A percentile compares a stretch with the other conserved stretches of the same genome.
Conservation (phyloP, 192 early-diverging fungal species). For the Entomortierella beljakovae region DNA sequence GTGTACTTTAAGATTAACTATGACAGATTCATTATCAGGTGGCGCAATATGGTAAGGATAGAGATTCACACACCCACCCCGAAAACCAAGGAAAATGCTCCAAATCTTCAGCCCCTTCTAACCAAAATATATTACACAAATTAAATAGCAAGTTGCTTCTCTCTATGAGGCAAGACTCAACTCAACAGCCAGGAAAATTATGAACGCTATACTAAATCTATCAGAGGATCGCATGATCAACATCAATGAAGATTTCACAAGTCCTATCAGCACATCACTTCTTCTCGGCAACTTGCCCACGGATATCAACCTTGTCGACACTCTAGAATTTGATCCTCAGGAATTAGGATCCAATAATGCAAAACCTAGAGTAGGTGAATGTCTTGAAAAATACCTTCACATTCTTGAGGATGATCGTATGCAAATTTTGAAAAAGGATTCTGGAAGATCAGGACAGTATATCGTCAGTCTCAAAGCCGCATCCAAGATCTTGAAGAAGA, state of each 20-base stretch:
- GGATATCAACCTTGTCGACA: slow-evolving; percentile 36
- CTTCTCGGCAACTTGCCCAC: slow-evolving; percentile 23
- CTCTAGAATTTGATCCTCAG: slow-evolving; percentile 27
- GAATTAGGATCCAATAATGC: slow-evolving; percentile 28
- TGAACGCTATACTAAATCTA: slow-evolving; percentile 67
- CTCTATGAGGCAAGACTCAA: slow-evolving; percentile 71
- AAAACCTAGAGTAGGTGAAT: slow-evolving; percentile 41
- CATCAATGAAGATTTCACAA: slow-evolving; percentile 57
- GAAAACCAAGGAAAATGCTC: background rate
- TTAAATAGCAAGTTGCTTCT: slow-evolving; percentile 71
- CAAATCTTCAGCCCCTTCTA: background rate
- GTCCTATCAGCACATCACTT: slow-evolving; percentile 17
- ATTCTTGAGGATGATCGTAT: slow-evolving; percentile 66
- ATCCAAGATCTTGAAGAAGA: slow-evolving; percentile 63
- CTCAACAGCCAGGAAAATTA: slow-evolving; percentile 67
- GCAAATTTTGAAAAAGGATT: slow-evolving; percentile 68
- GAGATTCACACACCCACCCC: background rate
- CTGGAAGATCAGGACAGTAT: slow-evolving; percentile 69
- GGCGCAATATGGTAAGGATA: slow-evolving; percentile 66
- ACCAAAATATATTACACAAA: background rate
- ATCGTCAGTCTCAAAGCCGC: slow-evolving; percentile 69
- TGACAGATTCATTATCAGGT: slow-evolving; percentile 72
- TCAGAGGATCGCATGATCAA: slow-evolving; percentile 68
- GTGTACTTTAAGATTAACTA: slow-evolving; percentile 75
- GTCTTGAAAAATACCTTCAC: slow-evolving; percentile 70